Base-by-base conservation (phyloP, 73 alveolate genomes). In the Paramecium biaurelia region DNA sequence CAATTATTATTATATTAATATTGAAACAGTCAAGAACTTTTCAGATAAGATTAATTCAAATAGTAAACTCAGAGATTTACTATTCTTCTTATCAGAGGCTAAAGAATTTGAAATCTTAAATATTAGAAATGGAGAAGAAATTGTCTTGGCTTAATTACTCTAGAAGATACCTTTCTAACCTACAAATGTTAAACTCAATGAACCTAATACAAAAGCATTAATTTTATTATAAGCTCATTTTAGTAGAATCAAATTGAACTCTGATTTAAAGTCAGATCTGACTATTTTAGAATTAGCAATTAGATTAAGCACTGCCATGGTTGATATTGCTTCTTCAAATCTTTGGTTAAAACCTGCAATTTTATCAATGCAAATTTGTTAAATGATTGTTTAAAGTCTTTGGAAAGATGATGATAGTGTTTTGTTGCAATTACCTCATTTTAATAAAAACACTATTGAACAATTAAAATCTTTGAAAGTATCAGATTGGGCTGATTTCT, bases 321-420 rank as follows among this genome's bases (percentile, higher is more conserved):
- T 89, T 41, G 94, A 89, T 45, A 88, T 89, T 32, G 87, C 87
- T 1, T 43, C 70, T 30, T 89, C 94, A 8, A 89, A 89, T 89
- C 76, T 89, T 10, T 45, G 85, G 57, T 41, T 43, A 30, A 43
- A 42, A 18, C 76, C 85, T 57, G 94, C 94, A 2, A 70, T 89
- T 2, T 28, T 58, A 43, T 76, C 85, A 18, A 89, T 89, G 94
- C 53, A 82, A 20, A 34, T 89, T 28, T 89, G 92, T 72, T 34
- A 89, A 9, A 89, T 89, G 94, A 42, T 89, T 7, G 94, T 89
- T 10, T 34, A 89, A 72, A 85, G 88, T 23, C 43, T 89, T 12
- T 89, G 94, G 94, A 89, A 76, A 11, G 94, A 89, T 89, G 90
- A 79, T 6, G 87, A 82, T 20, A 57, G 88, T 70, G 72, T 85